Percentiles rank a stretch among this genome's conserved stretches.
These are phyloP conservation scores for Sesbania bispinosa DNA, from an alignment of 306 rosid genomes.

Conservation along the genomic window DNA sequence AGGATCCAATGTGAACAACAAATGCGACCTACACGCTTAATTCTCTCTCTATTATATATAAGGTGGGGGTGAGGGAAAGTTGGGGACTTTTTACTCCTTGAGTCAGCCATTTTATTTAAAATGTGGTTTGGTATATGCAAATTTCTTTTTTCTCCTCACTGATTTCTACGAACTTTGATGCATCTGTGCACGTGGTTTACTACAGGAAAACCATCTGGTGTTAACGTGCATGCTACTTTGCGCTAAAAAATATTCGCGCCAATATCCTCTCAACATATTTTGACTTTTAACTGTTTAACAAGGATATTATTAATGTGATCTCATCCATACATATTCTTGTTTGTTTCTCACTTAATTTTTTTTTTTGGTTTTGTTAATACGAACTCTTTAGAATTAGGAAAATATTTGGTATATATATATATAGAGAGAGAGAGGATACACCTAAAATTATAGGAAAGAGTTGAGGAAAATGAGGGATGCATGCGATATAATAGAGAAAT, in stretches of 20 bases:
- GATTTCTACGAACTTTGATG: slow-evolving; percentile 39
- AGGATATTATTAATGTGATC: not conserved
- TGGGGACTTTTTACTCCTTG: not conserved
- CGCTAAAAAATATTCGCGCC: no score
- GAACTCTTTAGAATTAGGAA: no score
- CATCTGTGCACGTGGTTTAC: slow-evolving; percentile 52
- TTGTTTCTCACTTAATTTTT: not conserved
- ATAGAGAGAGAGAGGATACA: no score
- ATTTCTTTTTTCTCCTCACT: not conserved
- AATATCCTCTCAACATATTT: slow-evolving; percentile 18
- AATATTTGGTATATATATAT: no score
- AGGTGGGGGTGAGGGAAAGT: not conserved
- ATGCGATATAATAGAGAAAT: no score
- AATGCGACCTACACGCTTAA: not conserved
- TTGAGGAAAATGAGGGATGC: no score
- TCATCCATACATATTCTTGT: not conserved
- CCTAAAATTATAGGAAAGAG: no score
- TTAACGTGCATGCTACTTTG: slow-evolving; percentile 42
- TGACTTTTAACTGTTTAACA: not conserved
- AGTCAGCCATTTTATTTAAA: not conserved
- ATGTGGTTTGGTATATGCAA: not conserved
- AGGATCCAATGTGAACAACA: slow-evolving; percentile 75
- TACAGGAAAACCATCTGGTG: slow-evolving; percentile 23
- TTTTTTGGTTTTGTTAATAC: no score
- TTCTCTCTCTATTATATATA: slow-evolving; percentile 20